Evolutionary conservation across 495 filamentous ascomycete genomes (phyloP).

Genomic region (Aspergillus hancockii): DNA sequence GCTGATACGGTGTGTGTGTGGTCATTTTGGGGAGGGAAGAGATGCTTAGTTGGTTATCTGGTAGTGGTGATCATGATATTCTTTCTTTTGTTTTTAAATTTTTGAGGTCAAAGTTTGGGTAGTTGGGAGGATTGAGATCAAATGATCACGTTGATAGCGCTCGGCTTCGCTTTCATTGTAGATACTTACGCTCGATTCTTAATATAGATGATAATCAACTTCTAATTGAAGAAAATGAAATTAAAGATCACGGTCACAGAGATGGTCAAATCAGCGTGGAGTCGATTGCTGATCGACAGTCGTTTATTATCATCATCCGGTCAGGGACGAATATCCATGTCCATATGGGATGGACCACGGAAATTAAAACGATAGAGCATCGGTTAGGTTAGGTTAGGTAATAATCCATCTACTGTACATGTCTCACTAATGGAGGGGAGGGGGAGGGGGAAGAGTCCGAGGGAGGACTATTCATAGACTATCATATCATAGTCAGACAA

Average conservation of each 20-base stretch:
- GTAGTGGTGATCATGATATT: no score
- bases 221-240: not conserved
- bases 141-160: not conserved
- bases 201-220: no score
- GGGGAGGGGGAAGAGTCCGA: no score
- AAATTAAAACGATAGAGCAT: not conserved
- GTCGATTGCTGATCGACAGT: not conserved
- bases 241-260: not conserved
- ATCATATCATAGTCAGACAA: not conserved
- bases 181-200: no score
- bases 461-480: not conserved
- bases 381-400: not conserved
- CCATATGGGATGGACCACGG: not conserved
- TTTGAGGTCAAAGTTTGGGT: no score
- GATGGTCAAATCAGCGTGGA: not conserved
- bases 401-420: not conserved
- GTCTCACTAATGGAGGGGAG: not conserved
- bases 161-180: no score
- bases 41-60: no score
- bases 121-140: not conserved
- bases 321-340: not conserved
- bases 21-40: no score
- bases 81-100: no score
- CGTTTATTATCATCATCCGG: not conserved
- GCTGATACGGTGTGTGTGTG: no score